Conservation (phyloP, 371 early-diverging fungal species). For the Mortierella sp. region DNA sequence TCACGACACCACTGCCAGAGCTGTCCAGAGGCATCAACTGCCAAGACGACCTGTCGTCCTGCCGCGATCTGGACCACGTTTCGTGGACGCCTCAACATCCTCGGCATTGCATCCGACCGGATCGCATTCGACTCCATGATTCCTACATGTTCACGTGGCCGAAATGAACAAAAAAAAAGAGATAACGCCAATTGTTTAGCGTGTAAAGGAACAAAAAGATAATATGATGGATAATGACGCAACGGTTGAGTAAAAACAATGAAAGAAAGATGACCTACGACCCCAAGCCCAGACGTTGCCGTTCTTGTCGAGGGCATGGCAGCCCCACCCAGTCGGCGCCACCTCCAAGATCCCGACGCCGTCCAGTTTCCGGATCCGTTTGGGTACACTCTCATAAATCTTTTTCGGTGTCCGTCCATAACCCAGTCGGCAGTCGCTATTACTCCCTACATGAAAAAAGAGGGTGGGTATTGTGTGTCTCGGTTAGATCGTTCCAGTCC, state of each 20-base stretch:
- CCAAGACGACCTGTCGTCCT: conserved; percentile 47
- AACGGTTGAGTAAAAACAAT: background rate
- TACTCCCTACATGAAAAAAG: conserved; percentile 22
- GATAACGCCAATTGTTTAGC: background rate
- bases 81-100: conserved; percentile 42
- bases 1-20: conserved; percentile 56
- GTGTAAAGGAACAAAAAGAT: background rate
- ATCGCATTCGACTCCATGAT: conserved; percentile 45
- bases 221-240: background rate
- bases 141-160: conserved; percentile 14
- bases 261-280: conserved; percentile 28
- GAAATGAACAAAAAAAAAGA: background rate
- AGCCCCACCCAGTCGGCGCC: conserved; percentile 54
- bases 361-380: conserved; percentile 40
- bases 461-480: background rate
- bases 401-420: conserved; percentile 42
- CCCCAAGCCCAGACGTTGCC: conserved; percentile 57
- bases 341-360: conserved; percentile 39
- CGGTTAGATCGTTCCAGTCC: background rate
- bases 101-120: conserved; percentile 36
- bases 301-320: conserved; percentile 47
- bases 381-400: conserved; percentile 48
- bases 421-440: conserved; percentile 39
- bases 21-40: conserved; percentile 34
- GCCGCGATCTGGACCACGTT: conserved; percentile 35